A percentile compares a stretch with the other conserved stretches of the same genome.
Evolutionary conservation across 2,329 filamentous ascomycete species (phyloP).

Genomic region (Truncatella angustata): DNA sequence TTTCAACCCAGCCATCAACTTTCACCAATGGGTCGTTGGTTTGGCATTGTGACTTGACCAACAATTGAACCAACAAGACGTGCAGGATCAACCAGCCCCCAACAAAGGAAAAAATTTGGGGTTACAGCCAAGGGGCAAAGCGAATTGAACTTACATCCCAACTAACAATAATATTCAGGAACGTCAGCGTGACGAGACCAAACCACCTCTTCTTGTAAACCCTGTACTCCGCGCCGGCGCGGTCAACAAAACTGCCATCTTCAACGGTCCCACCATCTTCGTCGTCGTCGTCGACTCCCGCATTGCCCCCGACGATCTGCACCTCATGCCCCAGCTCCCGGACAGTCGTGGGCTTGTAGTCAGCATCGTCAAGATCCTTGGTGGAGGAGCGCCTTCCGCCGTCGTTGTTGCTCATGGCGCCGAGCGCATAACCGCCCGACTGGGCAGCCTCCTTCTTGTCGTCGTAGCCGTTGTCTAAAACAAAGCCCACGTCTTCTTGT

Average conservation of each 20-base stretch:
- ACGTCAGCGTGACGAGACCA: constrained; percentile 76
- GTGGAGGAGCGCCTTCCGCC: not conserved
- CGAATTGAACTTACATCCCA: constrained; percentile 75
- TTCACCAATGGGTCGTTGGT: too few species aligned
- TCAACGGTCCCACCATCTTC: constrained; percentile 13
- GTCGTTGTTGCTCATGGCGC: constrained; percentile 13
- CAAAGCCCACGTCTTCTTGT: not conserved
- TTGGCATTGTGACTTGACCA: too few species aligned
- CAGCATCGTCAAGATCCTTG: not conserved
- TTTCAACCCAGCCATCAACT: too few species aligned
- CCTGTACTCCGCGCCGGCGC: constrained; percentile 22
- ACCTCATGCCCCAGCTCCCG: not conserved
- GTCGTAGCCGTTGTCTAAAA: constrained; percentile 13
- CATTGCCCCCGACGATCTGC: not conserved
- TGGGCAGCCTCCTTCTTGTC: constrained; percentile 18
- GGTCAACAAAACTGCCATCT: constrained; percentile 13
- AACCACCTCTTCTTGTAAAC: constrained; percentile 85
- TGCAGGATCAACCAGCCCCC: too few species aligned
- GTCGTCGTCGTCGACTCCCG: constrained; percentile 12
- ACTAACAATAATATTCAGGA: constrained; percentile 89
- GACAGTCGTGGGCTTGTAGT: not conserved
- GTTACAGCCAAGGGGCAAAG: not conserved
- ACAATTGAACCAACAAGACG: too few species aligned
- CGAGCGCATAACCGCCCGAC: constrained; percentile 16
- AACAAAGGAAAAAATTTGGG: not conserved